Percentiles rank a stretch among this genome's conserved stretches.
phyloP scores from a whole-genome alignment of 306 rosid genomes.

The Castanea mollissima region DNA sequence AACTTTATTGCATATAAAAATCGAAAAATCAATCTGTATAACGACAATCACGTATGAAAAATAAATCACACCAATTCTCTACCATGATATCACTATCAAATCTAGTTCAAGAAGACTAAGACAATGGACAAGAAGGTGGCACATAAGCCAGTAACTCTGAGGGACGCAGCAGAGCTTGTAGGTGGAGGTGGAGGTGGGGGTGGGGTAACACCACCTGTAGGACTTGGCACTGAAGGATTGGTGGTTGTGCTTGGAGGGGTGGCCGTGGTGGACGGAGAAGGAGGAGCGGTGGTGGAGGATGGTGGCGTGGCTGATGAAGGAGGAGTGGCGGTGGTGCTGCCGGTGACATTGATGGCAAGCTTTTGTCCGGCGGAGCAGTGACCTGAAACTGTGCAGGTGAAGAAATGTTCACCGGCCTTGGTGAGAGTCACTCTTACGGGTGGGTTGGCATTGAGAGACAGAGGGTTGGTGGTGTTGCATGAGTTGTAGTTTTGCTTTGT shows the following conservation, averaged over 20 bases:
- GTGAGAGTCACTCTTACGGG: no score
- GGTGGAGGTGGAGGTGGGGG: constrained; percentile 46
- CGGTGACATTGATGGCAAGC: no score
- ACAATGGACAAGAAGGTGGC: constrained; percentile 40
- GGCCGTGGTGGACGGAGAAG: constrained; percentile 16
- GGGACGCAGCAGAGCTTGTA: constrained; percentile 29
- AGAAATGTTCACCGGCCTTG: no score
- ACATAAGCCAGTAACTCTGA: constrained; percentile 30
- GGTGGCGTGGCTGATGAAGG: constrained; percentile 15
- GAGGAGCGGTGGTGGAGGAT: background rate
- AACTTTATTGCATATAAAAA: constrained; percentile 6
- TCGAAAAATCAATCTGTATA: constrained; percentile 27
- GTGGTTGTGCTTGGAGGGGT: background rate
- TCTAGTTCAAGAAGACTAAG: constrained; percentile 43
- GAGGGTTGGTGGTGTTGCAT: no score
- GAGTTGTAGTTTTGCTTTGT: no score
- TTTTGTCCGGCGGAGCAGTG: no score
- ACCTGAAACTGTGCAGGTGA: no score
- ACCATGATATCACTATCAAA: background rate
- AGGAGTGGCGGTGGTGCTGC: background rate
- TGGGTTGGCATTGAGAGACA: no score
- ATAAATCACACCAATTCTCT: constrained; percentile 4
- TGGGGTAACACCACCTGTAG: background rate
- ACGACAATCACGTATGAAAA: constrained; percentile 7
- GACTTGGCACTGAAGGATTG: constrained; percentile 33